These are phyloP conservation scores for Scheffersomyces cryptocercus DNA, from an alignment of 1,139 yeast species.

Conservation along the genomic window DNA sequence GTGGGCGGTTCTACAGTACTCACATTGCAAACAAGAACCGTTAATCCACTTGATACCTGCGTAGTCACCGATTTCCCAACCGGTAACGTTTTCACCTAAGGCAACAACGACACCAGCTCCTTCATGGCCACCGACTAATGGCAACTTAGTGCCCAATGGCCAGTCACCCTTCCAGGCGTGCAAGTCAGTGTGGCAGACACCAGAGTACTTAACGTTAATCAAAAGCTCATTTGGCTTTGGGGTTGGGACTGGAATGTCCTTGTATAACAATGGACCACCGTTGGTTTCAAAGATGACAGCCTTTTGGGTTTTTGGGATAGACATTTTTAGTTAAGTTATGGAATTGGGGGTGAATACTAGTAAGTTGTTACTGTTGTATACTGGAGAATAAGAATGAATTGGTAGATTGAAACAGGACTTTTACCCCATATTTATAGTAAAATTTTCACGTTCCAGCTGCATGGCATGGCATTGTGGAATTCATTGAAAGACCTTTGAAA, in stretches of 20 bases:
- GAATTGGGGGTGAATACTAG: background rate
- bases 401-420: background rate
- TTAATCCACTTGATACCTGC: slow-evolving; percentile 81
- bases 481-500: background rate
- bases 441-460: background rate
- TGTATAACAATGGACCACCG: slow-evolving; percentile 54
- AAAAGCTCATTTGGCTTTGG: slow-evolving; percentile 70
- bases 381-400: background rate
- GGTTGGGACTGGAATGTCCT: slow-evolving; percentile 65
- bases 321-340: slow-evolving; percentile 9
- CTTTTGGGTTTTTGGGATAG: slow-evolving; percentile 45
- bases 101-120: slow-evolving; percentile 83
- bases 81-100: slow-evolving; percentile 62
- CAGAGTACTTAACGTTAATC: slow-evolving; percentile 70
- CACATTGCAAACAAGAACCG: slow-evolving; percentile 71
- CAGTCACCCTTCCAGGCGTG: slow-evolving; percentile 85
- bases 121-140: slow-evolving; percentile 81
- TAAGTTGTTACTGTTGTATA: background rate
- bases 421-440: slow-evolving; percentile 1
- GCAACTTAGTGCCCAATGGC: slow-evolving; percentile 67
- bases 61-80: slow-evolving; percentile 67
- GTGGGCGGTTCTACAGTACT: slow-evolving; percentile 61
- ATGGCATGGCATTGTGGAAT: background rate
- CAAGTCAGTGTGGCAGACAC: slow-evolving; percentile 78
- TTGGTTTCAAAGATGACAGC: slow-evolving; percentile 48